A percentile compares a stretch with the other conserved stretches of the same genome.
Evolutionary conservation across 2,329 filamentous ascomycete genomes (phyloP).

Genomic region (Diaporthe citri): DNA sequence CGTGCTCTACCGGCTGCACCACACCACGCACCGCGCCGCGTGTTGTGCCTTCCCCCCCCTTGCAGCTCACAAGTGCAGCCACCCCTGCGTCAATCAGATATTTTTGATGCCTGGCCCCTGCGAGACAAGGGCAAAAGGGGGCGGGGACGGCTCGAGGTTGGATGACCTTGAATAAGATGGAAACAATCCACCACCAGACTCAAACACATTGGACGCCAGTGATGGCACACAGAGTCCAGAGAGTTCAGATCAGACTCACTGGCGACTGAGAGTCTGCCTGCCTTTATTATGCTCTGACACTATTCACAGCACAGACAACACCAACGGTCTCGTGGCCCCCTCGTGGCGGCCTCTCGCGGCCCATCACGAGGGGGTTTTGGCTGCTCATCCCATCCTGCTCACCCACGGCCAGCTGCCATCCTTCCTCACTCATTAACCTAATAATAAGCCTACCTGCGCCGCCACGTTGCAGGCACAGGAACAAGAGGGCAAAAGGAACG

Average conservation of each 20-base stretch:
- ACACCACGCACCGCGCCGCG: not conserved
- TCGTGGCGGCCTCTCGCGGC: not conserved
- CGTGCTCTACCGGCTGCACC: constrained; percentile 4
- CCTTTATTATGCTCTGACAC: constrained; percentile 16
- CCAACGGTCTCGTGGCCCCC: not conserved
- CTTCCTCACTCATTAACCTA: not conserved
- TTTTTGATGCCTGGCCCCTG: constrained; percentile 29
- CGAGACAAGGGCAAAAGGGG: constrained; percentile 28
- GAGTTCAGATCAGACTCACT: not conserved
- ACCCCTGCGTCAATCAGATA: constrained; percentile 28
- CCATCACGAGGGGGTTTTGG: not conserved
- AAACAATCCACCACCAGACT: constrained; percentile 17
- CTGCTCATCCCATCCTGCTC: not conserved
- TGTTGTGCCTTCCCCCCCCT: constrained; percentile 14
- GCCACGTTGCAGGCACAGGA: constrained; percentile 8
- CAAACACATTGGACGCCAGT: not conserved
- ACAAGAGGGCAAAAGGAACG: not conserved
- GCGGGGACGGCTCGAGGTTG: constrained; percentile 6
- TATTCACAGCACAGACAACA: constrained; percentile 2
- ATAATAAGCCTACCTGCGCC: constrained; percentile 14
- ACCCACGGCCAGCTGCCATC: constrained; percentile 18
- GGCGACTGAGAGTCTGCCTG: not conserved
- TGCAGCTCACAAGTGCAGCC: constrained; percentile 17
- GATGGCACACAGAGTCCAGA: constrained; percentile 2
- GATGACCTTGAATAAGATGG: constrained; percentile 21